These are phyloP conservation scores for Cyberlindnera euphorbiae DNA, from an alignment of 805 yeast genomes.

Conservation along the genomic window DNA sequence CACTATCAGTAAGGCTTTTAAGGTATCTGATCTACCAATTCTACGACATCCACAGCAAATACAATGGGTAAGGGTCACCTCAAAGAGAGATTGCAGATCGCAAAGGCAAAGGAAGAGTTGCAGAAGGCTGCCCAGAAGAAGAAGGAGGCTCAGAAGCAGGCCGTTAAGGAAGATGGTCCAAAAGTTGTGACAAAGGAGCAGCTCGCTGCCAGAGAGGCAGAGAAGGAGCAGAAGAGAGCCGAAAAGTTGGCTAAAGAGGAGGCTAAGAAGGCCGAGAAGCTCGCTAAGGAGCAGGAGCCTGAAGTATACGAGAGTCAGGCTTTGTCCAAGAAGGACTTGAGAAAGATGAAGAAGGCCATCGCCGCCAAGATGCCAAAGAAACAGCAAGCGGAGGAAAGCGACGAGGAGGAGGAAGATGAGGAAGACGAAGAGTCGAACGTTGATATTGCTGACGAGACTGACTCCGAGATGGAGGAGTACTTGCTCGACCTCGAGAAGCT, in stretches of 20 bases:
- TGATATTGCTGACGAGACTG: conserved; percentile 40
- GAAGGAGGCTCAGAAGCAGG: conserved; percentile 17
- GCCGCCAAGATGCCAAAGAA: conserved; percentile 13
- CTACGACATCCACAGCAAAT: neutral
- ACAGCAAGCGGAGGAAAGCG: conserved; percentile 20
- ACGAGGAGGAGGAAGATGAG: conserved; percentile 22
- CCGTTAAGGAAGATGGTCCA: conserved; percentile 25
- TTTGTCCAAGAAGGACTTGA: conserved; percentile 59
- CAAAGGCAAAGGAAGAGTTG: conserved; percentile 19
- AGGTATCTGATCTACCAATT: neutral
- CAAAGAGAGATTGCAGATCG: conserved; percentile 20
- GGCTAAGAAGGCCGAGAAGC: conserved; percentile 20
- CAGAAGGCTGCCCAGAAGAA: conserved; percentile 17
- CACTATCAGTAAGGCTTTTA: neutral
- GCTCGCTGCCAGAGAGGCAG: conserved; percentile 19
- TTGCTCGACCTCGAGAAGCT: conserved; percentile 47
- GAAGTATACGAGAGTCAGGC: conserved; percentile 43
- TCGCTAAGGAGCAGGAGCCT: conserved; percentile 16
- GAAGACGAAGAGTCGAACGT: conserved; percentile 23
- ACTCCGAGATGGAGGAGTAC: conserved; percentile 41
- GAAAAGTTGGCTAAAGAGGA: conserved; percentile 18
- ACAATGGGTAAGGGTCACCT: conserved; percentile 27
- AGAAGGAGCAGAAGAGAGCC: conserved; percentile 17
- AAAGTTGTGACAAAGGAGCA: conserved; percentile 30
- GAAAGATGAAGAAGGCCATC: conserved; percentile 48